Conservation (phyloP, 768 basidiomycete species). For the Tulasnella sp. region DNA sequence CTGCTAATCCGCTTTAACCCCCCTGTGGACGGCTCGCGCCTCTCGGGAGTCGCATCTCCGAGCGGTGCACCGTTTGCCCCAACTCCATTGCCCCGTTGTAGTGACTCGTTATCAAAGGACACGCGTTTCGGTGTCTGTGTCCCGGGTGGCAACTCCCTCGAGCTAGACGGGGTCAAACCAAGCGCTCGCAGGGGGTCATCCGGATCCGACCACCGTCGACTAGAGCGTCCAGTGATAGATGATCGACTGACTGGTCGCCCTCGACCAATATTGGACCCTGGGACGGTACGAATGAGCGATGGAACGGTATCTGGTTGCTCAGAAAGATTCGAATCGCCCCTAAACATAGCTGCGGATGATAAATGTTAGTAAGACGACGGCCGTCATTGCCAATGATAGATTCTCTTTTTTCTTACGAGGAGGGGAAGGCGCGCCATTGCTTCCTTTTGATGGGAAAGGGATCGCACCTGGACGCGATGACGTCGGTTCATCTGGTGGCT, state of each 20-base stretch:
- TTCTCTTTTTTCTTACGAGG: neutral
- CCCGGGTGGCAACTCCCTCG: neutral
- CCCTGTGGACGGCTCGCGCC: neutral
- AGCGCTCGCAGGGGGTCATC: neutral
- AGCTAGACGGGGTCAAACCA: neutral
- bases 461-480: neutral
- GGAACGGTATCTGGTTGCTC: constrained; percentile 6
- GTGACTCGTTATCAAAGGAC: constrained; percentile 11
- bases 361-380: neutral
- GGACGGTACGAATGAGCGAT: neutral
- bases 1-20: neutral
- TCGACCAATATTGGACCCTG: neutral
- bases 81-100: neutral
- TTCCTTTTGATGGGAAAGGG: neutral
- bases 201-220: constrained; percentile 2
- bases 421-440: neutral
- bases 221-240: neutral
- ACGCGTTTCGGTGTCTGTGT: constrained; percentile 13
- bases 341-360: neutral
- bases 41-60: neutral
- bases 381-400: neutral
- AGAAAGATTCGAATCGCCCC: constrained; percentile 1
- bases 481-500: neutral
- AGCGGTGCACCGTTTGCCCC: neutral
- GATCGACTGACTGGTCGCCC: neutral